Evolutionary conservation across 2,329 filamentous ascomycete genomes (phyloP), one percentile per base, ranked within the genome.

Genomic region (Diplodia seriata): DNA sequence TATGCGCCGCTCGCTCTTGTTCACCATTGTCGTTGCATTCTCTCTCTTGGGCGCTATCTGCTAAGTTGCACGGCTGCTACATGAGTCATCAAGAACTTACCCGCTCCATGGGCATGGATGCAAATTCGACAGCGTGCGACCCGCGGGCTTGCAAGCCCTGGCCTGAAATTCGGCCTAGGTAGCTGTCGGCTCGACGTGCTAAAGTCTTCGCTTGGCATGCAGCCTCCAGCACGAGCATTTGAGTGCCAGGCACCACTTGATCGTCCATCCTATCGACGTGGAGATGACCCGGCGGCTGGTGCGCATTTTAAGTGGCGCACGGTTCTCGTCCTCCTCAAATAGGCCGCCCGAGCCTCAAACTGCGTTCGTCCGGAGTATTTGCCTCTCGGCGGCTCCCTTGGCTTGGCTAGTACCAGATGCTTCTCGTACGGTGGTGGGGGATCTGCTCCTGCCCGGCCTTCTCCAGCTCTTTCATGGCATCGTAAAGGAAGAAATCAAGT

Each of bases 401-500:
- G 6, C n/a, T 3, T 4, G 36, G 2, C 79, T 73, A 97, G 79
- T 97, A 97, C 94, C 94, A 97, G 70, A 97, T 97, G 75, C 93
- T 96, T 76, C 94, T 87, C 53, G 94, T 97, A 71, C 94, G 86
- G 80, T 97, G 94, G 80, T 97, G 93, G 5, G 92, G 92, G 69
- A 93, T 86, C 50, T 74, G 70, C 81, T 83, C 75, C 89, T 86
- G 70, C 65, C 53, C 74, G 7, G 76, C 76, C 36, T 73, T 74
- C 78, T 98, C 94, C 76, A 91, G 79, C 75, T 93, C 90, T 78
- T 98, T 99, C 81, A 95, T 93, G 20, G 91, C 89, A 80, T 99
- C 95, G 76, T 99, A 99, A 67, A 99, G 82, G 79, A 97, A 97
- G 80, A 98, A 99, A 79, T 99, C 95, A 70, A 99, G 95, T 73